These are phyloP conservation scores for Alternaria sp. DNA, from an alignment of 2,329 filamentous ascomycete species.

Conservation along the genomic window DNA sequence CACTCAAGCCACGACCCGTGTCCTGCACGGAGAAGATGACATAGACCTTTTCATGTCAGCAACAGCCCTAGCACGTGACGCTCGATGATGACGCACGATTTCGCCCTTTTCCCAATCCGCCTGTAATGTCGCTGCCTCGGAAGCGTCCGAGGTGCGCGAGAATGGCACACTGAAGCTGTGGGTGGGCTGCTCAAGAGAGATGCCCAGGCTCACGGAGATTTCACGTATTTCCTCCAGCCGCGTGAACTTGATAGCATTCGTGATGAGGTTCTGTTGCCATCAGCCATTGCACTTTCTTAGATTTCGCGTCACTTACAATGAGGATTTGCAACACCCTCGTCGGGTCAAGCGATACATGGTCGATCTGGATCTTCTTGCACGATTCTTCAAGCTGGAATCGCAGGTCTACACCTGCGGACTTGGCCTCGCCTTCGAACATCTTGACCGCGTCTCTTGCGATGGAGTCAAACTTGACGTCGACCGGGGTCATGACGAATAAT, in stretches of 20 bases:
- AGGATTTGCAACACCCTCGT: conserved; percentile 53
- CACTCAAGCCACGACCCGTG: conserved; percentile 52
- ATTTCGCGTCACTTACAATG: conserved; percentile 14
- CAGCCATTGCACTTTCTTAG: too few relatives aligned
- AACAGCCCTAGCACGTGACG: not conserved
- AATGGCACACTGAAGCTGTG: conserved; percentile 39
- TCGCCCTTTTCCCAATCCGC: conserved; percentile 48
- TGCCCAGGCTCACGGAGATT: conserved; percentile 50
- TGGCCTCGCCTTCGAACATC: conserved; percentile 52
- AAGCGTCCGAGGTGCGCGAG: conserved; percentile 17
- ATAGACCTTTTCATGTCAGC: conserved; percentile 39
- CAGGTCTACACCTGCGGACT: conserved; percentile 39
- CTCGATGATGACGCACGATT: too few relatives aligned
- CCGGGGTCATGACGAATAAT: conserved; percentile 53
- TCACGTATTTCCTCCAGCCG: conserved; percentile 45
- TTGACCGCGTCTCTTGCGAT: conserved; percentile 47
- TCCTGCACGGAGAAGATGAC: conserved; percentile 50
- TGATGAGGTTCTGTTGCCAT: conserved; percentile 47
- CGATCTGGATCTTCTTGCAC: conserved; percentile 43
- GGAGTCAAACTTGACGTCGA: conserved; percentile 47
- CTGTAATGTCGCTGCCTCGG: conserved; percentile 26
- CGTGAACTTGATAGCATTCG: conserved; percentile 58
- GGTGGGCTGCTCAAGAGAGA: conserved; percentile 41
- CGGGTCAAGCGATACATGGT: conserved; percentile 54
- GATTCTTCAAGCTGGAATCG: conserved; percentile 48